These are phyloP conservation scores for Elaeis guineensis DNA, from an alignment of 176 grass and related monocot species.

Conservation along the genomic window DNA sequence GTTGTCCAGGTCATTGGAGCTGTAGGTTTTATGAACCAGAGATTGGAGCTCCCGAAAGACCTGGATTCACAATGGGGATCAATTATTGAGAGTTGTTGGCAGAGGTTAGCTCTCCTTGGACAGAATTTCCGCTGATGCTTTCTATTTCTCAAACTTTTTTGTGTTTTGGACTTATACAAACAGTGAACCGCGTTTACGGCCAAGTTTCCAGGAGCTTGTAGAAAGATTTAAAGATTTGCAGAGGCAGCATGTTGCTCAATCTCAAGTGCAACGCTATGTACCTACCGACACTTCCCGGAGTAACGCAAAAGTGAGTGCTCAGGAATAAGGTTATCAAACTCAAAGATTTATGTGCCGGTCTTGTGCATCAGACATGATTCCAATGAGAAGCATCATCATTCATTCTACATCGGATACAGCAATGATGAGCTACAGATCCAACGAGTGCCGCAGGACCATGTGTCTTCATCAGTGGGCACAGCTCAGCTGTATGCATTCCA, in stretches of 20 bases:
- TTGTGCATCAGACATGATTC: too few relatives aligned
- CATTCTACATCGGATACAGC: too few relatives aligned
- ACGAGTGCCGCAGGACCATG: too few relatives aligned
- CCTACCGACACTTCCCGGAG: constrained; percentile 22
- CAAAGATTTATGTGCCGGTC: too few relatives aligned
- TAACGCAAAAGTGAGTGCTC: constrained; percentile 28
- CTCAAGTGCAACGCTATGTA: constrained; percentile 43
- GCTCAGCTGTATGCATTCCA: too few relatives aligned
- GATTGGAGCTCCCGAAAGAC: constrained; percentile 72
- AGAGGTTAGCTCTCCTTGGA: constrained; percentile 32
- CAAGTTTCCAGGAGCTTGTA: constrained; percentile 66
- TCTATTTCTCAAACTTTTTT: too few relatives aligned
- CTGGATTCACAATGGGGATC: constrained; percentile 77
- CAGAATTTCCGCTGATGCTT: too few relatives aligned
- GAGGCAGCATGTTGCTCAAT: constrained; percentile 48
- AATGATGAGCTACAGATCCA: too few relatives aligned
- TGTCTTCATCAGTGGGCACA: too few relatives aligned
- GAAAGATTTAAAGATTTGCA: constrained; percentile 65
- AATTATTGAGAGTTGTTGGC: constrained; percentile 86
- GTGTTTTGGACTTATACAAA: too few relatives aligned
- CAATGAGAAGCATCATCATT: too few relatives aligned
- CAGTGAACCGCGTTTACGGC: constrained; percentile 64
- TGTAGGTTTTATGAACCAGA: constrained; percentile 96
- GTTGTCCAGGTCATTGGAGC: constrained; percentile 68
- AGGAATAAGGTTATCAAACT: constrained; percentile 13